Evolutionary conservation across 257 asterid species (phyloP).

Genomic region (Prunella vulgaris): DNA sequence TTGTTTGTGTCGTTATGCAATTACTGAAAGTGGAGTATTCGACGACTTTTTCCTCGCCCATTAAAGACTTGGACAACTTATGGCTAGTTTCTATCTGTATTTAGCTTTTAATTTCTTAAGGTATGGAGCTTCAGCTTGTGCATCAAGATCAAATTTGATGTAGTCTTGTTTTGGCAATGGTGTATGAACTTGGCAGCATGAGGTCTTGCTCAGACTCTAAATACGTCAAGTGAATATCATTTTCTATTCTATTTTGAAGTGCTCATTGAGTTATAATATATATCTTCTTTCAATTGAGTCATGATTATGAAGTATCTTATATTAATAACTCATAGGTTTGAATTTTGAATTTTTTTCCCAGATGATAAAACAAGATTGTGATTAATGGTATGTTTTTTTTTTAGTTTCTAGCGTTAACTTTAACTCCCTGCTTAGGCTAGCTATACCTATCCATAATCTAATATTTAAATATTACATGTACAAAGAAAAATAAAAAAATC

Average conservation of each 20-base stretch:
- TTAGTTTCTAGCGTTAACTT: background rate
- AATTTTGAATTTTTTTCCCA: background rate
- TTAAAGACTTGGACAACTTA: background rate
- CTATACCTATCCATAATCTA: background rate
- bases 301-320: background rate
- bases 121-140: background rate
- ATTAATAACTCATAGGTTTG: background rate
- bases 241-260: background rate
- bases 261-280: background rate
- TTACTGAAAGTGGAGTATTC: background rate
- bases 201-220: background rate
- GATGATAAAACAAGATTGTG: slow-evolving; percentile 1
- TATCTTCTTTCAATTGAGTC: background rate
- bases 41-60: background rate
- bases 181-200: background rate
- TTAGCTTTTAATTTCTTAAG: background rate
- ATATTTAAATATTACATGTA: background rate
- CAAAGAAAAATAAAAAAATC: background rate
- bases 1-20: background rate
- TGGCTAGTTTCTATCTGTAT: background rate
- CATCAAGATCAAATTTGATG: background rate
- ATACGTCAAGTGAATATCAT: background rate
- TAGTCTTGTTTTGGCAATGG: background rate
- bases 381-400: background rate
- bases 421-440: slow-evolving; percentile 3